Evolutionary conservation across 106 monocot genomes (phyloP), one percentile per base, ranked within the genome.

Genomic region (Dactylorhiza incarnata): DNA sequence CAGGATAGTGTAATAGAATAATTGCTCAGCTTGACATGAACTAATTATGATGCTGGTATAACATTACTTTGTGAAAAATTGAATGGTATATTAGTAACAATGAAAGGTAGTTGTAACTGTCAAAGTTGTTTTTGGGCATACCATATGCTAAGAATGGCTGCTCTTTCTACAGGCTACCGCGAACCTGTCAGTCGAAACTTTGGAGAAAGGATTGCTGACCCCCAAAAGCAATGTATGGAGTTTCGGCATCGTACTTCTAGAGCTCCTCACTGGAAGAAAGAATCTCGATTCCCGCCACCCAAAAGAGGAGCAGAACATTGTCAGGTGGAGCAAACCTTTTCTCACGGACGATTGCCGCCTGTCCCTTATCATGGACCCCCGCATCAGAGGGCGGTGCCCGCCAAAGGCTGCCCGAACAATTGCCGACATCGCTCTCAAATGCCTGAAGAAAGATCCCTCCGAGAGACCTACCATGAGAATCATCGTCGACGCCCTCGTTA

Each of bases 161-260:
- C 44, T 37, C 14, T 46, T 55, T 19, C 17, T 68, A 24, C 83
- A 93, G 93, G 88, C 79, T 67, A 74, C 74, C 25, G 85, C 86
- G 45, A 88, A 81, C 54, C 76, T 94, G 49, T 86, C 94, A 5
- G 73, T 80, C 25, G 94, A 94, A 69, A 94, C 90, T 4, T 65
- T 88, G 59, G 90, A 94, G 81, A 90, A 77, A 82, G 90, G 88
- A 52, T 20, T 90, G 44, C 86, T 94, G 19, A 94, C 94, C 11
- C 88, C 84, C 7, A 88, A 85, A 58, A 85, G 88, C 56, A 85
- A 88, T 69, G 88, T 85, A 9, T 88, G 81, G 78, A 83, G 88
- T 68, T 85, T 88, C 68, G 88, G 88, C 2, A 73, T 88, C 48
- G 83, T 88, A 37, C 83, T 88, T 14, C 75, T 88, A n/a, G 88